Evolutionary conservation across 169 alveolate genomes (phyloP).

Genomic region (Perkinsus marinus): DNA sequence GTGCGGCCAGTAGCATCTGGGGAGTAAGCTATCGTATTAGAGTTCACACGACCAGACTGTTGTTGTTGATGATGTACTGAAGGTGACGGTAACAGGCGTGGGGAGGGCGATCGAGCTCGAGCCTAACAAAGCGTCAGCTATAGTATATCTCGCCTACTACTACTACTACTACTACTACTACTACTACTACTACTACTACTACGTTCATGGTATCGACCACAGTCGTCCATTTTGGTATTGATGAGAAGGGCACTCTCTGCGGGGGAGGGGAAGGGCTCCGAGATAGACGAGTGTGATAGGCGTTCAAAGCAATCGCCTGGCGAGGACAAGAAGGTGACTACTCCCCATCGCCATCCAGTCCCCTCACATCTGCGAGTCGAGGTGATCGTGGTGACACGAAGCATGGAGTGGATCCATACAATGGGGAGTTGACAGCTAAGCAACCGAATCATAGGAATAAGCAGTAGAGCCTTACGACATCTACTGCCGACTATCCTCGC

Average conservation of each 20-base stretch:
- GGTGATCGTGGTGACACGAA: not conserved
- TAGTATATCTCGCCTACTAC: not conserved
- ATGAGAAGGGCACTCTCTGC: not conserved
- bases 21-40: not conserved
- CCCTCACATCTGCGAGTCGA: not conserved
- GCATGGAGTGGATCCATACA: not conserved
- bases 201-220: not conserved
- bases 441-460: not conserved
- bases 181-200: not conserved
- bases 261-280: not conserved
- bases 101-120: not conserved
- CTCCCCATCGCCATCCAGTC: not conserved
- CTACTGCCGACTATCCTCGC: not conserved
- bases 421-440: not conserved
- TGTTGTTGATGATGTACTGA: not conserved
- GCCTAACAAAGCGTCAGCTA: not conserved
- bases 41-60: not conserved
- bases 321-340: not conserved
- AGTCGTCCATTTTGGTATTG: not conserved
- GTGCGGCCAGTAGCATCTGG: too few relatives aligned
- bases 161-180: too few relatives aligned
- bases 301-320: not conserved
- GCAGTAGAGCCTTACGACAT: not conserved
- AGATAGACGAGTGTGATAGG: not conserved
- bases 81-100: not conserved